Evolutionary conservation across 305 asterid species (phyloP).

Genomic region (Ilex paraguariensis): DNA sequence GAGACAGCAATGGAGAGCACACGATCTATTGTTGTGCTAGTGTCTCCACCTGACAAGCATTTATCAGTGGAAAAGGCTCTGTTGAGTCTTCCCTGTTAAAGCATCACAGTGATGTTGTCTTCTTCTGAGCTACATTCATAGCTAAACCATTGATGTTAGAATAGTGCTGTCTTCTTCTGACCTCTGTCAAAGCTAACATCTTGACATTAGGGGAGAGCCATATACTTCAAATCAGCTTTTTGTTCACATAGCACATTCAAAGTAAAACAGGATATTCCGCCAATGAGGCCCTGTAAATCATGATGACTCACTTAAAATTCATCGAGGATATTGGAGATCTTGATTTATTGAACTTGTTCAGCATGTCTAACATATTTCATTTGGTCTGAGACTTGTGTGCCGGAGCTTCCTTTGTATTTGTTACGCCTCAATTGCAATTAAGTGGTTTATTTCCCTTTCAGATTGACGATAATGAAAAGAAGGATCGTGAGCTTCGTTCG

Average conservation of each 20-base stretch:
- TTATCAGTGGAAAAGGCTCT: neutral
- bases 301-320: too few species aligned
- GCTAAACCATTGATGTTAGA: too few species aligned
- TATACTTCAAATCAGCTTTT: too few species aligned
- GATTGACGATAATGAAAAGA: slow-evolving; percentile 53
- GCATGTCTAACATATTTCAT: too few species aligned
- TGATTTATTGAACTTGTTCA: too few species aligned
- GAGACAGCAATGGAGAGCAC: neutral
- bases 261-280: neutral
- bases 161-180: too few species aligned
- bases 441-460: slow-evolving; percentile 21
- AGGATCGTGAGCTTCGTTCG: slow-evolving; percentile 30
- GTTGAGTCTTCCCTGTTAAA: neutral
- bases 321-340: too few species aligned
- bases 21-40: neutral
- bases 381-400: too few species aligned
- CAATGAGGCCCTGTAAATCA: neutral
- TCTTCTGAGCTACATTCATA: neutral
- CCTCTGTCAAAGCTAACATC: neutral
- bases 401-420: too few species aligned
- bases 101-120: neutral
- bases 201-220: too few species aligned
- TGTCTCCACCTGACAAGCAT: neutral
- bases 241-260: neutral
- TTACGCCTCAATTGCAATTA: neutral